Evolutionary conservation across 768 basidiomycete genomes (phyloP).

Genomic region (Suillus lakei): DNA sequence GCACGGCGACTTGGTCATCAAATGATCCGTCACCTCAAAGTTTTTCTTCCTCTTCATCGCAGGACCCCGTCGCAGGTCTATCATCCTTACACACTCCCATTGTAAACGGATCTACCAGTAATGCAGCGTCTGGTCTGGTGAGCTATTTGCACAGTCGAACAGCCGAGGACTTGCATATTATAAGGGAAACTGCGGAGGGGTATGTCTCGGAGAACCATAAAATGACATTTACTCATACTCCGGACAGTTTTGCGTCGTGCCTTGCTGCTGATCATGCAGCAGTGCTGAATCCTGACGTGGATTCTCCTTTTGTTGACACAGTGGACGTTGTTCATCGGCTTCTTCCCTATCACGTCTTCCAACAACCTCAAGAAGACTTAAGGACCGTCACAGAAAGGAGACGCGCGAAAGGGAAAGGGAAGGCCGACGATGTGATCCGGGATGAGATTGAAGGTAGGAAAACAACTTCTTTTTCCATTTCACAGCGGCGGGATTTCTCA

Average conservation of each 20-base stretch:
- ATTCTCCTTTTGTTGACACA: conserved; percentile 67
- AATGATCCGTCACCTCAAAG: conserved; percentile 10
- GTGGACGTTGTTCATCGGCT: conserved; percentile 72
- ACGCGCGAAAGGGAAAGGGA: conserved; percentile 65
- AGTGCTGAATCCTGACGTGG: conserved; percentile 66
- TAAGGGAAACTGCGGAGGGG: conserved; percentile 54
- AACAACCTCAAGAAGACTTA: conserved; percentile 74
- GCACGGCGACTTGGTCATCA: conserved; percentile 9
- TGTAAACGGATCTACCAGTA: conserved; percentile 17
- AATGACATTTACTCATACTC: conserved; percentile 19
- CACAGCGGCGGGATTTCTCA: not conserved
- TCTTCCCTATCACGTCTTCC: conserved; percentile 81
- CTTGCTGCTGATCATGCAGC: conserved; percentile 66
- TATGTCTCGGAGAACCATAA: conserved; percentile 28
- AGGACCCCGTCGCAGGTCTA: conserved; percentile 29
- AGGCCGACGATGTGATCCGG: conserved; percentile 50
- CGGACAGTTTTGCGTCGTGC: conserved; percentile 56
- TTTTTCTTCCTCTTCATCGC: conserved; percentile 7
- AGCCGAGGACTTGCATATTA: conserved; percentile 56
- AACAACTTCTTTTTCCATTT: not conserved
- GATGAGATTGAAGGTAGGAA: conserved; percentile 59
- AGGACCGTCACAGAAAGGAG: conserved; percentile 27
- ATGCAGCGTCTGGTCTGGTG: conserved; percentile 29
- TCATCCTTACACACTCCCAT: conserved; percentile 19
- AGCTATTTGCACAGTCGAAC: conserved; percentile 43